phyloP scores from a whole-genome alignment of 495 filamentous ascomycete genomes.

The Cercophora sp. region DNA sequence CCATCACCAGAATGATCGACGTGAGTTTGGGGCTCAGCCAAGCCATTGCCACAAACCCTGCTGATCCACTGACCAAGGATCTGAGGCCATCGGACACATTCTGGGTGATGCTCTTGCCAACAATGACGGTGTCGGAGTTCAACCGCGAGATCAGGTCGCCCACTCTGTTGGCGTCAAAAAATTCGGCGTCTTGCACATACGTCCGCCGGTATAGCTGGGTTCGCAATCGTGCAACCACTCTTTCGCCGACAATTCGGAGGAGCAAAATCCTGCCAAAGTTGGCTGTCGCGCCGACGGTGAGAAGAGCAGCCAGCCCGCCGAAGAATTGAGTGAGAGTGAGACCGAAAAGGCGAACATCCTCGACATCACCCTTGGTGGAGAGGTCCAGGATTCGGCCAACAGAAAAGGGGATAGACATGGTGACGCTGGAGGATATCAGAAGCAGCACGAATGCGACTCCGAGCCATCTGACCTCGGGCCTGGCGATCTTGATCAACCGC shows the following conservation, averaged over 20 bases:
- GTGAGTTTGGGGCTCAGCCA: conserved; percentile 92
- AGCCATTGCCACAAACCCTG: conserved; percentile 85
- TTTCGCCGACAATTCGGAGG: conserved; percentile 90
- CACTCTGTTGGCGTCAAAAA: conserved; percentile 96
- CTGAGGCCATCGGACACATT: conserved; percentile 93
- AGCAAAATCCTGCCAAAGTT: conserved; percentile 95
- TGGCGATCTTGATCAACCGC: conserved; percentile 84
- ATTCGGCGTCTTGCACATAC: conserved; percentile 92
- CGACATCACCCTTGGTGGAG: conserved; percentile 36
- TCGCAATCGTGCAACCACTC: conserved; percentile 84
- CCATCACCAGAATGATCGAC: conserved; percentile 75
- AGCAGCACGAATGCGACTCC: conserved; percentile 75
- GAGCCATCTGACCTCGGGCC: conserved; percentile 77
- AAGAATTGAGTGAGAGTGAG: conserved; percentile 39
- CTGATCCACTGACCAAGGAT: conserved; percentile 78
- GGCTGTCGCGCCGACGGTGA: conserved; percentile 48
- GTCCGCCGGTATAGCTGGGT: conserved; percentile 87
- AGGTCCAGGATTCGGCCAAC: conserved; percentile 90
- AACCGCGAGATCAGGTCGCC: conserved; percentile 94
- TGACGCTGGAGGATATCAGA: conserved; percentile 80
- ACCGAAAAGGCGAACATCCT: conserved; percentile 29
- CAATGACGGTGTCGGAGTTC: conserved; percentile 92
- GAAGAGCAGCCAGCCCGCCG: conserved; percentile 33
- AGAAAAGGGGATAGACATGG: conserved; percentile 92
- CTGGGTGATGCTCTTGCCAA: conserved; percentile 97